phyloP scores from a whole-genome alignment of 345 rosid genomes.

The Orychophragmus violaceus region DNA sequence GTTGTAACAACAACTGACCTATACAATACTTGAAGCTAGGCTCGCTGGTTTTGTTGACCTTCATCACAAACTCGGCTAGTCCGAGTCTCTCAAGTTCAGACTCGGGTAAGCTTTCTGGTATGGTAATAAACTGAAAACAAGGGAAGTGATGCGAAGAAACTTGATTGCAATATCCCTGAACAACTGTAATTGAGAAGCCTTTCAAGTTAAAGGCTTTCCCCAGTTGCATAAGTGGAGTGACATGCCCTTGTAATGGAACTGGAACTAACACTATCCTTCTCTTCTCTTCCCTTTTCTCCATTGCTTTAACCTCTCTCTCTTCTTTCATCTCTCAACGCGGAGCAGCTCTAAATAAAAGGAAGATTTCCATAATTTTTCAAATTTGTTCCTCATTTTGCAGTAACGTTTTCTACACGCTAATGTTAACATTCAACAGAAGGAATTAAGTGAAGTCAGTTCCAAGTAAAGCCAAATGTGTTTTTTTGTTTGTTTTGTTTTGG shows the following conservation, averaged over 20 bases:
- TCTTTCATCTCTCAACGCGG: background rate
- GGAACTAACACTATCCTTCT: constrained; percentile 42
- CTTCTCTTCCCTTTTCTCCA: background rate
- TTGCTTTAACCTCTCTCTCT: background rate
- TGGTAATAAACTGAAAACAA: constrained; percentile 28
- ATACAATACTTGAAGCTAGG: constrained; percentile 21
- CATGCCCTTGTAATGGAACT: constrained; percentile 46
- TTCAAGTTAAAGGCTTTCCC: constrained; percentile 40
- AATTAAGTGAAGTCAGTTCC: background rate
- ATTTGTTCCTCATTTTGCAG: background rate
- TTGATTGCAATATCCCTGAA: constrained; percentile 15
- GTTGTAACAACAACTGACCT: background rate
- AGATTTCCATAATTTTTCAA: no score
- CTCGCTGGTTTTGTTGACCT: constrained; percentile 37
- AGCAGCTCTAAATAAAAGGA: background rate
- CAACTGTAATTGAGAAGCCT: constrained; percentile 50
- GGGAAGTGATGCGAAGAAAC: no score
- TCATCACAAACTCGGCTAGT: background rate
- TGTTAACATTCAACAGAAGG: background rate
- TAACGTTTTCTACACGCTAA: background rate
- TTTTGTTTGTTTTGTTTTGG: background rate
- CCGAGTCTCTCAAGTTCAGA: constrained; percentile 6
- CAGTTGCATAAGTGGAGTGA: constrained; percentile 55
- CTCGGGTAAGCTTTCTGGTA: constrained; percentile 29
- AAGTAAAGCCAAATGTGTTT: no score